Base-by-base conservation (phyloP, 768 basidiomycete genomes). In the Mycena leptocephala region DNA sequence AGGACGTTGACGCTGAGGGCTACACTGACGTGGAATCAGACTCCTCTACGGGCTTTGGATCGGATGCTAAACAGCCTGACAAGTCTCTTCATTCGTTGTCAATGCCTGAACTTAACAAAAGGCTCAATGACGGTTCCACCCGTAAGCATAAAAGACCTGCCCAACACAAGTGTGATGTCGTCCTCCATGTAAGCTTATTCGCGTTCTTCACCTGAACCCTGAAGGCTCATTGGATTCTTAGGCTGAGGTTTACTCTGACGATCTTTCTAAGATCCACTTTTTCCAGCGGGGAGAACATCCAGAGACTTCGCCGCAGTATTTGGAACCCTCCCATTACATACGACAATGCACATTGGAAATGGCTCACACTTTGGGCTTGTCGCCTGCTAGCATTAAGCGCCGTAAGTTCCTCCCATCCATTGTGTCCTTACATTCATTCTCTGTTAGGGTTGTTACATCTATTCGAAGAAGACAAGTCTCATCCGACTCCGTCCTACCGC, bases 301-400 rank as follows among this genome's bases (percentile, higher is more conserved):
- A 1, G 66, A 72, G 32, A 56, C 70, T 14, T 24, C 18, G 1
- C 22, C 46, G 18, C 30, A 76, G 24, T 53, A 69, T 65, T 39
- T 73, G 9, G 68, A 69, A n/a, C 22, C 32, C 0, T 76, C 76
- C 2, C 71, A 53, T 5, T 69, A 53, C 33, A 69, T 74, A 8
- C 67, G 76, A 1, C 76, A 74, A 18, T 64, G 62, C 32, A 73
- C 70, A 13, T 33, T 74, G 18, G 76, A 77, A 22, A 64, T 70
- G 67, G 68, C 76, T 1, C 20, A n/a, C 24, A 16, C 58, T 2
- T 43, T 59, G 3, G 58, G 58, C 37, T 51, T 77, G 22, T 37
- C 76, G 4, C 22, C 72, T 0, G 46, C 66, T 0, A 53, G 67
- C 16, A 77, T 77, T 35, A 73, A 77, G 46, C 76, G 71, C 6